These are phyloP conservation scores for Moniliella sp. DNA, from an alignment of 1,284 basidiomycete species.

Conservation along the genomic window DNA sequence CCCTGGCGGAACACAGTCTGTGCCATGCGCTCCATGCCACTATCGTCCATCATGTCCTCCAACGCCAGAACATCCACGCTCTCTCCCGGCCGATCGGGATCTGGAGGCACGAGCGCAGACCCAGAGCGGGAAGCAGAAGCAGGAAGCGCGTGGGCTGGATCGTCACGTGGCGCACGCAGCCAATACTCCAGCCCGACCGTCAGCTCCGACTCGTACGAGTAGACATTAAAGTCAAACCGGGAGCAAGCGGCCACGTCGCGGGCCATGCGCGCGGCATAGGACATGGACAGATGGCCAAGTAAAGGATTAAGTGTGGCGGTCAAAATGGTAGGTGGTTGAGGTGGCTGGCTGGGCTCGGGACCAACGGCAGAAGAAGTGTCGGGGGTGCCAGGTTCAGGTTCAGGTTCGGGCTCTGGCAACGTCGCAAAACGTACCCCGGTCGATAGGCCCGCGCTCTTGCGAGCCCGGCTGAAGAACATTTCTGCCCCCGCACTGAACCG, in stretches of 20 bases:
- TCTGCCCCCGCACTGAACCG: slow-evolving; percentile 78
- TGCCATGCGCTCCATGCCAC: no score
- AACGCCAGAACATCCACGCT: no score
- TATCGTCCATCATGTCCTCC: no score
- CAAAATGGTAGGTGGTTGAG: slow-evolving; percentile 60
- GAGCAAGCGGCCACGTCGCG: slow-evolving; percentile 58
- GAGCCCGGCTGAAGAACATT: slow-evolving; percentile 74
- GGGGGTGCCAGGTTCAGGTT: slow-evolving; percentile 19
- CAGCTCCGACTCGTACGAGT: slow-evolving; percentile 87
- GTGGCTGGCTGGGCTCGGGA: slow-evolving; percentile 6
- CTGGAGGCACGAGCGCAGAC: no score
- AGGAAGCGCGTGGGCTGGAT: neutral
- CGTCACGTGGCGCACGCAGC: no score
- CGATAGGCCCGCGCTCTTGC: slow-evolving; percentile 76
- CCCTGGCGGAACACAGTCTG: no score
- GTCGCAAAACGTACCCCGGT: slow-evolving; percentile 80
- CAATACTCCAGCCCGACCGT: slow-evolving; percentile 44
- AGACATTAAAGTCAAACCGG: slow-evolving; percentile 85
- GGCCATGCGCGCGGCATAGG: slow-evolving; percentile 70
- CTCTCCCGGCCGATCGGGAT: no score
- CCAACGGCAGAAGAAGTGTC: no score
- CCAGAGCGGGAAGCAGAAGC: neutral
- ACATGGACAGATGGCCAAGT: slow-evolving; percentile 73
- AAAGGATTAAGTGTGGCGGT: slow-evolving; percentile 88
- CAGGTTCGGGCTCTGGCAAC: slow-evolving; percentile 51